Evolutionary conservation across 106 monocot species (phyloP).

Genomic region (Platanthera zijinensis): DNA sequence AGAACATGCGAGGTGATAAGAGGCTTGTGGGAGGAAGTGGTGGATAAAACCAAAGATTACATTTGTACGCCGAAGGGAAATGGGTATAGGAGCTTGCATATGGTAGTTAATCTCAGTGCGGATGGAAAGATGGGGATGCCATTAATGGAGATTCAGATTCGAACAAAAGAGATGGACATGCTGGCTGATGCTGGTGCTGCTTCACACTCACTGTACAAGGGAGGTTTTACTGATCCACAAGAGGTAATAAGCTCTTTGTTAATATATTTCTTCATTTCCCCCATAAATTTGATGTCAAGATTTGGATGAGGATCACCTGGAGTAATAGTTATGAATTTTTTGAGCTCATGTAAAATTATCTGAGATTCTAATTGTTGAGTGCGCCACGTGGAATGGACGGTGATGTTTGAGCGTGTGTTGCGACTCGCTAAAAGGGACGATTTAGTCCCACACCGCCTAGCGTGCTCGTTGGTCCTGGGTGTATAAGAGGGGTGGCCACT

Average conservation of each 20-base stretch:
- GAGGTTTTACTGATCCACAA: slow-evolving; percentile 78
- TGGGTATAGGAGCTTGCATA: slow-evolving; percentile 90
- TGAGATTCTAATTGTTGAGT: no score
- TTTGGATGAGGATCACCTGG: no score
- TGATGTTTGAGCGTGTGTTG: no score
- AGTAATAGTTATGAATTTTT: no score
- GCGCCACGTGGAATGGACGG: no score
- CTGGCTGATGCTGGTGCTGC: slow-evolving; percentile 74
- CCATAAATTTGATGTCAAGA: no score
- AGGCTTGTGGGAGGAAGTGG: slow-evolving; percentile 66
- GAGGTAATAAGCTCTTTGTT: slow-evolving; percentile 38
- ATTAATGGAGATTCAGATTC: slow-evolving; percentile 93
- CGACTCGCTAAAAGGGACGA: no score
- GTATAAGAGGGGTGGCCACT: no score
- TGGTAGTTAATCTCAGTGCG: slow-evolving; percentile 63
- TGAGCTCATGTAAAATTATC: no score
- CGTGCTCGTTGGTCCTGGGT: no score
- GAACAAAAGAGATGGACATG: slow-evolving; percentile 78
- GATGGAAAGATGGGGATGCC: slow-evolving; percentile 22
- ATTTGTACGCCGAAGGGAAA: slow-evolving; percentile 71
- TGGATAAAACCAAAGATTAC: slow-evolving; percentile 79
- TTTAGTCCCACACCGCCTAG: no score
- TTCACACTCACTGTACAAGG: slow-evolving; percentile 94
- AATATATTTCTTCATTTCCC: background rate
- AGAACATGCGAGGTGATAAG: slow-evolving; percentile 50